Percentiles rank a stretch among this genome's conserved stretches.
Conservation (phyloP, 2,329 filamentous ascomycete genomes). For the Amesomyces nigricolor region DNA sequence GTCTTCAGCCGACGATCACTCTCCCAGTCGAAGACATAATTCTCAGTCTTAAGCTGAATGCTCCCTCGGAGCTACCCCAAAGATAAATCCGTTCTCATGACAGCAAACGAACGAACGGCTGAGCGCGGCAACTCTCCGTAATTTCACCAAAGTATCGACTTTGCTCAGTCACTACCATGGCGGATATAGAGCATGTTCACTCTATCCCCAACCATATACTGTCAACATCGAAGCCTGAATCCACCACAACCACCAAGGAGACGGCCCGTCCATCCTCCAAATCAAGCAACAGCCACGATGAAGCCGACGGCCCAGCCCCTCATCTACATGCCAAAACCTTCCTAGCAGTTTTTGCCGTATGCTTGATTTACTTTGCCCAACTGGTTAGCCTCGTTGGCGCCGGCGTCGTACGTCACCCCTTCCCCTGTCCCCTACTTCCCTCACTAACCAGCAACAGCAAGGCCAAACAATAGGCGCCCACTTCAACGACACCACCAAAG, state of each 20-base stretch:
- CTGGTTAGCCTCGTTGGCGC: slow-evolving; percentile 33
- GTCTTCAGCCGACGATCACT: too few species aligned
- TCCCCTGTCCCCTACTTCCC: neutral
- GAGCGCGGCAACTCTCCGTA: too few species aligned
- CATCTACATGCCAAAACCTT: slow-evolving; percentile 18
- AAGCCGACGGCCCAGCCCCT: slow-evolving; percentile 4
- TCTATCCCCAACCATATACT: too few species aligned
- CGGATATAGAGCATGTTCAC: too few species aligned
- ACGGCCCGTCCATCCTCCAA: neutral
- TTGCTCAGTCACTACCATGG: too few species aligned
- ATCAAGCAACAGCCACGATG: neutral
- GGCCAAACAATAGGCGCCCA: slow-evolving; percentile 30
- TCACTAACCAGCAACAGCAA: slow-evolving; percentile 26
- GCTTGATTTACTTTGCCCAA: slow-evolving; percentile 35
- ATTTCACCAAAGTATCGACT: too few species aligned
- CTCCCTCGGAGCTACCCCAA: too few species aligned
- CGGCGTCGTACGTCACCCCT: slow-evolving; percentile 28
- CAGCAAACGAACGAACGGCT: too few species aligned
- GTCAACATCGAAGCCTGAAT: neutral
- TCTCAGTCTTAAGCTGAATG: too few species aligned
- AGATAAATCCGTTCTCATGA: too few species aligned
- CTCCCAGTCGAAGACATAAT: too few species aligned
- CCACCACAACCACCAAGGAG: neutral
- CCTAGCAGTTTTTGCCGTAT: slow-evolving; percentile 32
- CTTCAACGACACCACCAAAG: slow-evolving; percentile 24